Conservation (phyloP, 176 grass and related monocot species). For the Oryza meyeriana region DNA sequence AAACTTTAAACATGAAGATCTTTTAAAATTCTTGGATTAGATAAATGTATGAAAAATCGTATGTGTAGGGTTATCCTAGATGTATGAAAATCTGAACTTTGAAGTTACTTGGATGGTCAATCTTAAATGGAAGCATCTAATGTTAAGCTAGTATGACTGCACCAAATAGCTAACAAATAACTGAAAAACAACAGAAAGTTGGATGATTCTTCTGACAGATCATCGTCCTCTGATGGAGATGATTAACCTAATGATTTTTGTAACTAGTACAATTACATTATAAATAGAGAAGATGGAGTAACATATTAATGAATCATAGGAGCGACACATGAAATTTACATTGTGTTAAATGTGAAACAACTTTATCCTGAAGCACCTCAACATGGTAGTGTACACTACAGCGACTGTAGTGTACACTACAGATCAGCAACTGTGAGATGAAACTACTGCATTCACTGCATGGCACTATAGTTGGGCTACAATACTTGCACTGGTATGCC, state of each 20-base stretch:
- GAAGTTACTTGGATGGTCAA: not conserved
- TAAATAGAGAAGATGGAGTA: not conserved
- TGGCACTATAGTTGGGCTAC: not conserved
- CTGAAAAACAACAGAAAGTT: not conserved
- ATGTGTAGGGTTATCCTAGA: too few relatives aligned
- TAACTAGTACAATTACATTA: not conserved
- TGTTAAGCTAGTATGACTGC: not conserved
- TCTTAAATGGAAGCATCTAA: not conserved
- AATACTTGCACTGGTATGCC: not conserved
- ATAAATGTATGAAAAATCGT: too few relatives aligned
- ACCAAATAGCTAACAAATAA: not conserved
- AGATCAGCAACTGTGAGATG: not conserved
- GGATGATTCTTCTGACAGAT: not conserved
- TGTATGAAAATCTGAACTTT: not conserved
- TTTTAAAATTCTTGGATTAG: too few relatives aligned
- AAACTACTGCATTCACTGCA: not conserved
- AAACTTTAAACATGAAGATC: too few relatives aligned
- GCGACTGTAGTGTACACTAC: not conserved
- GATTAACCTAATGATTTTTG: not conserved
- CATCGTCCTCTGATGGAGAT: not conserved
- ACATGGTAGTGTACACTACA: not conserved
- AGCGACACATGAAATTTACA: conserved; percentile 1
- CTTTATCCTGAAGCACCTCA: conserved; percentile 21
- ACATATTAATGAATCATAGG: conserved; percentile 7
- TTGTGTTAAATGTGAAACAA: not conserved